Conservation (phyloP, 495 filamentous ascomycete genomes). For the Elaphomyces granulatus region DNA sequence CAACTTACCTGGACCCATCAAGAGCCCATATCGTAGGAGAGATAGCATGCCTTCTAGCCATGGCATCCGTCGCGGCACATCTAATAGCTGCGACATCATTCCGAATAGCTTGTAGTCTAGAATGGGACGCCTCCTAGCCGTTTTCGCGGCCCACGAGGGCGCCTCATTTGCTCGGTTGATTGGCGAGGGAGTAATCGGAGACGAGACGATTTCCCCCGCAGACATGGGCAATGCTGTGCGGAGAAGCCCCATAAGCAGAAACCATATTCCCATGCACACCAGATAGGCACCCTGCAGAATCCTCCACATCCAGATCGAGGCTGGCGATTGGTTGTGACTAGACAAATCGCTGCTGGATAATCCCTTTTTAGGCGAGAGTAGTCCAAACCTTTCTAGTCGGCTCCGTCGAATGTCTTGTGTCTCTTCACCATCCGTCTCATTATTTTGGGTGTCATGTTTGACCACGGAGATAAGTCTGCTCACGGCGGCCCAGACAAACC, state of each 20-base stretch:
- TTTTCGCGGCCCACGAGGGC: slow-evolving; percentile 36
- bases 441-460: slow-evolving; percentile 15
- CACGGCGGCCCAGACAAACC: slow-evolving; percentile 71
- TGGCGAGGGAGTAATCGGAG: slow-evolving; percentile 8
- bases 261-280: slow-evolving; percentile 47
- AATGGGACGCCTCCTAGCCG: slow-evolving; percentile 47
- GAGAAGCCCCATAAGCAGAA: slow-evolving; percentile 39
- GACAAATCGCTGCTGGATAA: slow-evolving; percentile 6
- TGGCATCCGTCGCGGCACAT: slow-evolving; percentile 66
- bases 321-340: slow-evolving; percentile 15
- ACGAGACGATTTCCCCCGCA: slow-evolving; percentile 11
- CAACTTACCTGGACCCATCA: slow-evolving; percentile 57
- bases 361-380: slow-evolving; percentile 17
- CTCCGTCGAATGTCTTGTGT: slow-evolving; percentile 12
- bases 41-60: slow-evolving; percentile 63
- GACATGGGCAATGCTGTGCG: slow-evolving; percentile 25
- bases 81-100: slow-evolving; percentile 52
- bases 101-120: slow-evolving; percentile 59
- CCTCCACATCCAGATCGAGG: slow-evolving; percentile 46
- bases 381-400: slow-evolving; percentile 33
- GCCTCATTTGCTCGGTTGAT: slow-evolving; percentile 12
- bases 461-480: slow-evolving; percentile 42
- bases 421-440: slow-evolving; percentile 5
- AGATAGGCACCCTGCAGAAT: slow-evolving; percentile 56
- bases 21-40: slow-evolving; percentile 53